Percentiles rank a stretch among this genome's conserved stretches.
Evolutionary conservation across 2,329 filamentous ascomycete species (phyloP).

Genomic region (Fonsecaea erecta): DNA sequence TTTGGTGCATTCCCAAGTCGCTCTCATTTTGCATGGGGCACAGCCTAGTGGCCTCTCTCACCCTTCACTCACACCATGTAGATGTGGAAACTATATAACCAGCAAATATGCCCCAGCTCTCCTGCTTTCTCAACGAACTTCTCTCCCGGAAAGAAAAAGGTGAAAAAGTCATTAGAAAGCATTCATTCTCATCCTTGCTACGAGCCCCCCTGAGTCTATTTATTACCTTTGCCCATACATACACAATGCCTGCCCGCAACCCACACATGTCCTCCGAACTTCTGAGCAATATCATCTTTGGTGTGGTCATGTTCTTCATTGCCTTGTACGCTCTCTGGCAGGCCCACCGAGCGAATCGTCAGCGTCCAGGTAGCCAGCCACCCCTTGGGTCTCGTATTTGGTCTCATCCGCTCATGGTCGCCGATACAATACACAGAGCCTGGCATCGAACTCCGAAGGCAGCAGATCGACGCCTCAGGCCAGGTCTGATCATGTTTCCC

Average conservation of each 20-base stretch:
- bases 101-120: too few relatives aligned
- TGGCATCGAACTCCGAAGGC: slow-evolving; percentile 2
- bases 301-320: slow-evolving; percentile 10
- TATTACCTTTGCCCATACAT: not conserved
- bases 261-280: slow-evolving; percentile 8
- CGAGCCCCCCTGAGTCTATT: not conserved
- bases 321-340: slow-evolving; percentile 16
- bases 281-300: slow-evolving; percentile 14
- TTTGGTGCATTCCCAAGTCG: too few relatives aligned
- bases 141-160: too few relatives aligned
- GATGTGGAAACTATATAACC: too few relatives aligned
- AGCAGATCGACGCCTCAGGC: slow-evolving; percentile 8
- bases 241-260: not conserved
- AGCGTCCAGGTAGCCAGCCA: slow-evolving; percentile 2
- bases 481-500: slow-evolving; percentile 4
- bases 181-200: slow-evolving; percentile 2
- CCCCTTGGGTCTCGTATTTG: not conserved
- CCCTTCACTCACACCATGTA: too few relatives aligned
- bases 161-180: too few relatives aligned
- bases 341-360: slow-evolving; percentile 3
- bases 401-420: not conserved
- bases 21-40: too few relatives aligned
- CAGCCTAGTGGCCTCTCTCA: too few relatives aligned
- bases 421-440: slow-evolving; percentile 3
- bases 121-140: too few relatives aligned